Evolutionary conservation across 2,329 filamentous ascomycete genomes (phyloP).

Genomic region (Verticillium klebahnii): DNA sequence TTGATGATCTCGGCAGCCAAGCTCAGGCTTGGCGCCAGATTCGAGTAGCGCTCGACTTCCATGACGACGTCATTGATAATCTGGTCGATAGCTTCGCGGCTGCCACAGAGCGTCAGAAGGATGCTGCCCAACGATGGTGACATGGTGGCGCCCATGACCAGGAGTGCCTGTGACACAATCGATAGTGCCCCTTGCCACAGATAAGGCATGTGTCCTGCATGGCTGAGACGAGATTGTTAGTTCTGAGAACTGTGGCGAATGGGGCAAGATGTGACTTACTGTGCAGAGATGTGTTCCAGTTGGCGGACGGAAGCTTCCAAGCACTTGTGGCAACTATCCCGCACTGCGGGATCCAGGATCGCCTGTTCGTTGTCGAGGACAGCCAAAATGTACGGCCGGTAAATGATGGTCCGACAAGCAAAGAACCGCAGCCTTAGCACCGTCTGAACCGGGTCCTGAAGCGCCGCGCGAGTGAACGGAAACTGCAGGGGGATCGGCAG

Average conservation of each 20-base stretch:
- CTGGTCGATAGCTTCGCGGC: constrained; percentile 60
- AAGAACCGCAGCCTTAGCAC: constrained; percentile 77
- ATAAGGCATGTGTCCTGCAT: constrained; percentile 80
- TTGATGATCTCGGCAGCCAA: constrained; percentile 77
- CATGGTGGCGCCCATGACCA: constrained; percentile 83
- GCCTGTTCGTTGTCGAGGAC: constrained; percentile 74
- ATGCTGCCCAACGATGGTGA: constrained; percentile 66
- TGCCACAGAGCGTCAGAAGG: constrained; percentile 51
- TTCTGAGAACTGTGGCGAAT: constrained; percentile 13
- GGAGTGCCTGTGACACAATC: constrained; percentile 74
- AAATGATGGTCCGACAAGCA: constrained; percentile 82
- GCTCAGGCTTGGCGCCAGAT: constrained; percentile 70
- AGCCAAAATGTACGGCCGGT: constrained; percentile 75
- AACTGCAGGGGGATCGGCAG: constrained; percentile 73
- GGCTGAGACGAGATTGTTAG: constrained; percentile 46
- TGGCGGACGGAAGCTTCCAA: constrained; percentile 76
- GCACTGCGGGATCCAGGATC: constrained; percentile 65
- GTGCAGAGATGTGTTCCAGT: constrained; percentile 71
- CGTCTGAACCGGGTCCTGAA: constrained; percentile 72
- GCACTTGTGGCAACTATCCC: constrained; percentile 76
- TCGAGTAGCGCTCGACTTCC: constrained; percentile 70
- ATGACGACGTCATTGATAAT: constrained; percentile 75
- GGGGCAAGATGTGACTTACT: constrained; percentile 46
- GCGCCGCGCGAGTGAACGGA: constrained; percentile 61
- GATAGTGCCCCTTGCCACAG: constrained; percentile 81